Conservation (phyloP, 2,329 filamentous ascomycete species). For the Colletotrichum tanaceti region DNA sequence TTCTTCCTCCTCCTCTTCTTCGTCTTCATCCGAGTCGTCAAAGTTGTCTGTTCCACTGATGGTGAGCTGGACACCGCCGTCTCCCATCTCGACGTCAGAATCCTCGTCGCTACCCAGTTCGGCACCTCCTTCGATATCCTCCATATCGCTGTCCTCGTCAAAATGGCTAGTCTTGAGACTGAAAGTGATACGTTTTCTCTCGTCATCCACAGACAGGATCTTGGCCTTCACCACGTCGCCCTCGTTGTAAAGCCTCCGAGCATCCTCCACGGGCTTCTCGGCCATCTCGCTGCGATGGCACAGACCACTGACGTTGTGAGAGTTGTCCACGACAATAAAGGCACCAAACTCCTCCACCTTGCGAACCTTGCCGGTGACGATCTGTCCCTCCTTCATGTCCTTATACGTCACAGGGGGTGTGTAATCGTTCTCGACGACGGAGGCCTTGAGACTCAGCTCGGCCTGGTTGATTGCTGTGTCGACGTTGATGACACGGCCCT, state of each 20-base stretch:
- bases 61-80: constrained; percentile 56
- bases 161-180: constrained; percentile 95
- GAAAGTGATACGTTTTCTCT: constrained; percentile 85
- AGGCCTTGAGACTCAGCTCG: constrained; percentile 88
- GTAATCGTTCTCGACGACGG: constrained; percentile 83
- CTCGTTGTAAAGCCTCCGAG: constrained; percentile 88
- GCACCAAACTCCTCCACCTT: constrained; percentile 96
- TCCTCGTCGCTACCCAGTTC: constrained; percentile 57
- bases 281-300: constrained; percentile 95
- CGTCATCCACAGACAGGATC: constrained; percentile 79
- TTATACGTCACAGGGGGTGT: constrained; percentile 76
- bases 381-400: constrained; percentile 83
- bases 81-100: constrained; percentile 62
- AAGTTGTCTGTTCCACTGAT: constrained; percentile 58
- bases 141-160: constrained; percentile 67
- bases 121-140: constrained; percentile 59
- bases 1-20: constrained; percentile 55
- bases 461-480: constrained; percentile 77
- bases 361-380: constrained; percentile 89
- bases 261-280: constrained; percentile 82
- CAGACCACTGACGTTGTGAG: constrained; percentile 88
- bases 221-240: constrained; percentile 95
- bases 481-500: constrained; percentile 82
- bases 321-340: constrained; percentile 90
- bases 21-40: constrained; percentile 48